Percentiles rank a stretch among this genome's conserved stretches.
phyloP scores from a whole-genome alignment of 345 rosid species.

The Toxicodendron radicans region DNA sequence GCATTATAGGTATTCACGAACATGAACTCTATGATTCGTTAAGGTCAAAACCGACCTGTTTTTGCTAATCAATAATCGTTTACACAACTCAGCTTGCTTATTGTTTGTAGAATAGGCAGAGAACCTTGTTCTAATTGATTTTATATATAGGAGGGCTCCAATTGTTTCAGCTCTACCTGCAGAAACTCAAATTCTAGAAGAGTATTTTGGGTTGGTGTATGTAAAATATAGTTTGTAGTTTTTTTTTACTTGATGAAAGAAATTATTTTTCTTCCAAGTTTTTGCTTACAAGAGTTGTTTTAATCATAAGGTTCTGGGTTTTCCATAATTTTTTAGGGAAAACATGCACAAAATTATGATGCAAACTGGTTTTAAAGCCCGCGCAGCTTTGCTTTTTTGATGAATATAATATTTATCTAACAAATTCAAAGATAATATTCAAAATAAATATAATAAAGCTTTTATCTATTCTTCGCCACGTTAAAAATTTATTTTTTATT shows the following conservation, averaged over 20 bases:
- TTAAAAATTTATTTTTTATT: too few relatives aligned
- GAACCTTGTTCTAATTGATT: neutral
- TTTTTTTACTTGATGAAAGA: neutral
- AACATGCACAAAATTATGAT: too few relatives aligned
- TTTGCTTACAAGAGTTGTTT: neutral
- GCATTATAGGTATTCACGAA: neutral
- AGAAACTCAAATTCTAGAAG: neutral
- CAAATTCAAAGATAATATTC: too few relatives aligned
- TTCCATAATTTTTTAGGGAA: too few relatives aligned
- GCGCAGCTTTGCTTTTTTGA: too few relatives aligned
- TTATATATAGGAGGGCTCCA: neutral
- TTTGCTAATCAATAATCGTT: neutral
- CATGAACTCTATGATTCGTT: neutral
- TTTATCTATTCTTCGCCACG: too few relatives aligned
- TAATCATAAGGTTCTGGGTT: too few relatives aligned
- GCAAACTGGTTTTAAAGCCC: too few relatives aligned
- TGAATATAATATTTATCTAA: too few relatives aligned
- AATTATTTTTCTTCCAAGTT: neutral
- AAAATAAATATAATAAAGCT: too few relatives aligned
- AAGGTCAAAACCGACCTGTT: neutral
- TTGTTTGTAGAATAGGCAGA: neutral
- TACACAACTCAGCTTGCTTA: too few relatives aligned
- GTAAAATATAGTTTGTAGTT: neutral
- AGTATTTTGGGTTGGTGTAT: neutral
- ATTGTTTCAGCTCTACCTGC: neutral